Evolutionary conservation across 495 filamentous ascomycete species (phyloP).

Genomic region (Symbiotaphrina buchneri): DNA sequence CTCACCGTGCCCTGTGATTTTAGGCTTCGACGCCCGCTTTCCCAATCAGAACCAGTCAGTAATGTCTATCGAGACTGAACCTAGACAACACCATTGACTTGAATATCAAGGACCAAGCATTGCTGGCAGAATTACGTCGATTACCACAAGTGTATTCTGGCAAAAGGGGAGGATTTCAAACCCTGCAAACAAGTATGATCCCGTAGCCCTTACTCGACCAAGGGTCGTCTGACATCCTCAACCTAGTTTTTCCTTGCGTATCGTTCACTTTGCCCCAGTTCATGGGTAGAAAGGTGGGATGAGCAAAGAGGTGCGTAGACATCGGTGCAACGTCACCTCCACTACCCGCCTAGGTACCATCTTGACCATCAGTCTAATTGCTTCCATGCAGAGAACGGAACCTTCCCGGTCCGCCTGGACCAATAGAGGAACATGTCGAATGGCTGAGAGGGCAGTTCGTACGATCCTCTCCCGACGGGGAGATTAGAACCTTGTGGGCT

Average conservation of each 20-base stretch:
- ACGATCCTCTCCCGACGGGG: too few species aligned
- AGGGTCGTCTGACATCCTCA: neutral
- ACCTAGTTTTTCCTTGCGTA: conserved; percentile 82
- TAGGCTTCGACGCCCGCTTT: conserved; percentile 98
- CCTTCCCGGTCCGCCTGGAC: conserved; percentile 61
- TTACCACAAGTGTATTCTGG: conserved; percentile 97
- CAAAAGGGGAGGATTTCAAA: conserved; percentile 97
- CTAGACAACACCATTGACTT: conserved; percentile 9
- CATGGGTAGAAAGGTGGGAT: conserved; percentile 92
- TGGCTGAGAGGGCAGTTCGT: too few species aligned
- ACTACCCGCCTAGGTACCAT: conserved; percentile 8
- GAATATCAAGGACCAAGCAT: conserved; percentile 38
- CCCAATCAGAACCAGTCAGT: conserved; percentile 86
- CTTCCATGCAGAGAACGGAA: conserved; percentile 49
- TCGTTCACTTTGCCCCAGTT: conserved; percentile 87
- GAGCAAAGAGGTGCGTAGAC: conserved; percentile 72
- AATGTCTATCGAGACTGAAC: neutral
- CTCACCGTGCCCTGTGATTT: neutral
- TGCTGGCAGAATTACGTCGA: conserved; percentile 99
- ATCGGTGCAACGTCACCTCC: too few species aligned
- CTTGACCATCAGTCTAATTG: neutral
- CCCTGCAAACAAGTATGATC: conserved; percentile 78
- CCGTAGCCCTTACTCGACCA: neutral
- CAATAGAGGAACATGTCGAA: too few species aligned
- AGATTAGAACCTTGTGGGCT: too few species aligned